A percentile compares a stretch with the other conserved stretches of the same genome.
phyloP scores from a whole-genome alignment of 1,284 basidiomycete species.

The Agaricales sp. region DNA sequence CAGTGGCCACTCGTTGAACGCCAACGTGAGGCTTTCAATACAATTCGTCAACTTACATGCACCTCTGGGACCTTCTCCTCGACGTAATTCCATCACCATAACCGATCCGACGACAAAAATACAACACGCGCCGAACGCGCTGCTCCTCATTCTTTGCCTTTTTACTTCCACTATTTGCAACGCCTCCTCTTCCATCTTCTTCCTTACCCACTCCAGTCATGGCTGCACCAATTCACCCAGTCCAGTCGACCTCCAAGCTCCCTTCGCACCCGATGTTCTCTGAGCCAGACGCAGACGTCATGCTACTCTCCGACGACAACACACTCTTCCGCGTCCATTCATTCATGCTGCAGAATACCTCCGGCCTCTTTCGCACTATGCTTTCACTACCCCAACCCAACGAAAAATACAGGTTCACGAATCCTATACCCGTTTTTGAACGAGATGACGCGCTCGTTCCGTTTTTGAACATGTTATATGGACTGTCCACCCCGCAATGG shows the following conservation, averaged over 20 bases:
- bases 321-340: constrained; percentile 27
- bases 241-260: constrained; percentile 2
- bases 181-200: not conserved
- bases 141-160: not conserved
- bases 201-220: not conserved
- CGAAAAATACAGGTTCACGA: constrained; percentile 7
- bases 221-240: constrained; percentile 1
- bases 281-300: constrained; percentile 22
- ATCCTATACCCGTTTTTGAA: constrained; percentile 13
- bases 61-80: not conserved
- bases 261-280: constrained; percentile 24
- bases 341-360: constrained; percentile 26
- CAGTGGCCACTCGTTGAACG: no score
- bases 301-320: constrained; percentile 26
- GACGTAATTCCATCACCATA: constrained; percentile 1
- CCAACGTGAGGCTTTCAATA: not conserved
- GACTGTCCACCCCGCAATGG: constrained; percentile 23
- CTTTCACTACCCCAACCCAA: constrained; percentile 12
- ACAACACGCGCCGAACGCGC: not conserved
- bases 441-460: constrained; percentile 19
- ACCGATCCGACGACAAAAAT: not conserved
- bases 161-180: not conserved
- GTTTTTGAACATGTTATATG: constrained; percentile 27
- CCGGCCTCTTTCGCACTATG: constrained; percentile 24
- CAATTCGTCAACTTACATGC: not conserved